Conservation (phyloP, 2,329 filamentous ascomycete genomes). For the Biscogniauxia mediterranea region DNA sequence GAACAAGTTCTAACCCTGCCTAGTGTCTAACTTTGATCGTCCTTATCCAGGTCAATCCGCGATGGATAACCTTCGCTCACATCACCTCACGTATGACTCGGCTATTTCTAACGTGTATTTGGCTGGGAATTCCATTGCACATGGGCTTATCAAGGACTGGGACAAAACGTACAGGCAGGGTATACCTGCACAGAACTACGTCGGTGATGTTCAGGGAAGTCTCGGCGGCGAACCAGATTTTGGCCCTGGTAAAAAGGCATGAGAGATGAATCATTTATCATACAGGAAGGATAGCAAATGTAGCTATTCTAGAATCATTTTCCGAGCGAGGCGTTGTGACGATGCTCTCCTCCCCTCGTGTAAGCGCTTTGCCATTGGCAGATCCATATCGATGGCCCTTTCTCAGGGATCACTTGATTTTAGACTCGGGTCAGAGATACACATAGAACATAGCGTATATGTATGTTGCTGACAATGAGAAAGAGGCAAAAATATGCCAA, state of each 20-base stretch:
- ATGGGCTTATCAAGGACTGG: conserved; percentile 63
- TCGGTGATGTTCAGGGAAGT: conserved; percentile 70
- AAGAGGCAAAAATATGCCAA: no score
- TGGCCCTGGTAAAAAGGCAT: conserved; percentile 47
- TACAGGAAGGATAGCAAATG: background rate
- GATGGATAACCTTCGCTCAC: conserved; percentile 55
- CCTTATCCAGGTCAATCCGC: conserved; percentile 57
- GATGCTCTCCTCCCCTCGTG: background rate
- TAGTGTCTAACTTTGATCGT: conserved; percentile 68
- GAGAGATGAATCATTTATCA: background rate
- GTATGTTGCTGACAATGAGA: no score
- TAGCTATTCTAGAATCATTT: background rate
- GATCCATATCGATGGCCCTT: background rate
- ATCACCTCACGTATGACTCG: conserved; percentile 63
- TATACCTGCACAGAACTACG: conserved; percentile 60
- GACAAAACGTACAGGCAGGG: conserved; percentile 55
- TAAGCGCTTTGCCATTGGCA: background rate
- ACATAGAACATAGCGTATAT: no score
- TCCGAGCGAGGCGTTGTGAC: background rate
- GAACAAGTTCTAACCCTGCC: background rate
- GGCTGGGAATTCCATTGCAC: conserved; percentile 63
- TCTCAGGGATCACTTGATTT: background rate
- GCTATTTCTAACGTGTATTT: conserved; percentile 65
- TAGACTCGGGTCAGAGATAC: background rate
- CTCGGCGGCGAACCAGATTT: conserved; percentile 66